Evolutionary conservation across 345 rosid species (phyloP).

Genomic region (Gossypium australe): DNA sequence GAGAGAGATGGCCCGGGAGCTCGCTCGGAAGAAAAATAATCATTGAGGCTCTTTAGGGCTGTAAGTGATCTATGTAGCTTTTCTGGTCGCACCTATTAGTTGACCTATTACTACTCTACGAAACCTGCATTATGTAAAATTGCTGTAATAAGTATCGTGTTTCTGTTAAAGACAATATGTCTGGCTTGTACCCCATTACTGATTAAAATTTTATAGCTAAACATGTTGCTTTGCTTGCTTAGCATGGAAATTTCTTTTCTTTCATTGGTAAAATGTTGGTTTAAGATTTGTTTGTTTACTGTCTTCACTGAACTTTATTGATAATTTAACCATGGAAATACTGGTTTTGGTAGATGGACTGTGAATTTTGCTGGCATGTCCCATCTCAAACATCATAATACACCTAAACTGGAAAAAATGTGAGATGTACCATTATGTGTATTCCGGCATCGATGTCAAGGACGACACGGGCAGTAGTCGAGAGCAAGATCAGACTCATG

Average conservation of each 20-base stretch:
- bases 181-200: not conserved
- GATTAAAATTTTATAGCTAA: not conserved
- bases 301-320: too few relatives aligned
- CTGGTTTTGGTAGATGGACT: too few relatives aligned
- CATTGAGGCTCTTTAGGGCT: slow-evolving; percentile 16
- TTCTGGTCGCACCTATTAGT: not conserved
- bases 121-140: not conserved
- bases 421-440: not conserved
- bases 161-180: not conserved
- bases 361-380: too few relatives aligned
- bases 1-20: slow-evolving; percentile 64
- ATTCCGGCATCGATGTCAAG: not conserved
- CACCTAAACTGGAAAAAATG: not conserved
- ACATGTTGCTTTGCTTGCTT: not conserved
- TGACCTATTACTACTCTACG: not conserved
- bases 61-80: not conserved
- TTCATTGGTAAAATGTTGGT: not conserved
- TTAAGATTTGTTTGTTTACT: too few relatives aligned
- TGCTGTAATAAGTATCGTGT: not conserved
- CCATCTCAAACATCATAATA: not conserved
- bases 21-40: slow-evolving; percentile 39
- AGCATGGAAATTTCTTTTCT: not conserved
- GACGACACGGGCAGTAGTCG: not conserved
- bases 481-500: not conserved
- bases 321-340: too few relatives aligned